phyloP scores from a whole-genome alignment of 164 flowering plant genomes.

The Vitis rotundifolia region DNA sequence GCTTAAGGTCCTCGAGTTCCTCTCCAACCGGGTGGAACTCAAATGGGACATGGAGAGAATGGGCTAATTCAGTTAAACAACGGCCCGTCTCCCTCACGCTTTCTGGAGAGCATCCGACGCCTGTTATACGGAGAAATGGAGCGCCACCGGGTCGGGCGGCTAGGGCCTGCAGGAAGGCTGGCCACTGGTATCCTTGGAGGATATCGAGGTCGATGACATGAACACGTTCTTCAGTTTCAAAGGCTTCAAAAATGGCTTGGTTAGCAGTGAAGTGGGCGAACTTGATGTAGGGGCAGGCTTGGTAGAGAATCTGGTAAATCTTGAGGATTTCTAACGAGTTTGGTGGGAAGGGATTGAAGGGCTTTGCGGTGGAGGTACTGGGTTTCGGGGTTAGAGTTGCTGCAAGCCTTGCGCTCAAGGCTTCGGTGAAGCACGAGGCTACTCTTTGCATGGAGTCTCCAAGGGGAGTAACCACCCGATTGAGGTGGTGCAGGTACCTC shows the following conservation, averaged over 20 bases:
- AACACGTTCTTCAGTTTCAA: constrained; percentile 65
- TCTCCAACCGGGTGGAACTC: constrained; percentile 73
- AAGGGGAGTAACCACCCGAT: constrained; percentile 52
- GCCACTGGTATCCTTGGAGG: constrained; percentile 85
- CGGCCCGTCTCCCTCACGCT: constrained; percentile 57
- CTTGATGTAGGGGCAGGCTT: constrained; percentile 76
- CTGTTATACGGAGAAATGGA: constrained; percentile 74
- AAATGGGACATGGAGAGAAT: constrained; percentile 62
- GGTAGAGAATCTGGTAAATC: constrained; percentile 68
- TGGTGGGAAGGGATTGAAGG: constrained; percentile 45
- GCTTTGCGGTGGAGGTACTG: constrained; percentile 25
- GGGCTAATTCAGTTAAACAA: constrained; percentile 55
- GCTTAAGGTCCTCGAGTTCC: constrained; percentile 55
- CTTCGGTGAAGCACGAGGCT: constrained; percentile 76
- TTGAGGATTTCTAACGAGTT: constrained; percentile 55
- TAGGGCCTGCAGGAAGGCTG: constrained; percentile 77
- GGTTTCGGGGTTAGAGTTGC: constrained; percentile 53
- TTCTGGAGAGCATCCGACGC: constrained; percentile 53
- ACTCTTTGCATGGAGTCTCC: constrained; percentile 85
- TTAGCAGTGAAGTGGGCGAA: constrained; percentile 85
- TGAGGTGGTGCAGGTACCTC: constrained; percentile 55
- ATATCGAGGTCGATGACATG: constrained; percentile 77
- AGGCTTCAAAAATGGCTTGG: constrained; percentile 79
- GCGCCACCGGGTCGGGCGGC: constrained; percentile 68
- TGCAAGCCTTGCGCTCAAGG: constrained; percentile 53